Conservation (phyloP, 2,329 filamentous ascomycete species). For the Aspergillus latus region DNA sequence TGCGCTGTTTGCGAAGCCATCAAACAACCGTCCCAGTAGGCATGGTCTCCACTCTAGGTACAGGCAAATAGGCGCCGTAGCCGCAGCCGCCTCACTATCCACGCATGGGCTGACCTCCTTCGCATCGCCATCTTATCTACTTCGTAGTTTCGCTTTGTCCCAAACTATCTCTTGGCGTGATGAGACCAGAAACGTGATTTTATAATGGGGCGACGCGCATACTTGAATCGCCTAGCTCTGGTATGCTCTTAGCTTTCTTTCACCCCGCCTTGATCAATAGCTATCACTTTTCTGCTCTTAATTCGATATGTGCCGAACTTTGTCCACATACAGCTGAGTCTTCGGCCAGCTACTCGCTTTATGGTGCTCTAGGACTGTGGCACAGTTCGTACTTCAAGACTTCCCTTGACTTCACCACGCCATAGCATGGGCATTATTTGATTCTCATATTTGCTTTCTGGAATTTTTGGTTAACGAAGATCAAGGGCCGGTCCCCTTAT, state of each 20-base stretch:
- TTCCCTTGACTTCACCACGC: neutral
- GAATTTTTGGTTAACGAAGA: conserved; percentile 22
- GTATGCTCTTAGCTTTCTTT: conserved; percentile 33
- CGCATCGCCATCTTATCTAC: neutral
- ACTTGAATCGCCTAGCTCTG: conserved; percentile 47
- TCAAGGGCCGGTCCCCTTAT: conserved; percentile 48
- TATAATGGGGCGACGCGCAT: conserved; percentile 47
- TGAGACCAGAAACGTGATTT: neutral
- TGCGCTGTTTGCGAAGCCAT: conserved; percentile 30
- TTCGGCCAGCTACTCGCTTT: neutral
- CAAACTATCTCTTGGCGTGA: neutral
- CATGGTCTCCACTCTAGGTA: conserved; percentile 22
- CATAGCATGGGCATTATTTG: neutral
- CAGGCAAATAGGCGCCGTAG: conserved; percentile 14
- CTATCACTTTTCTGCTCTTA: neutral
- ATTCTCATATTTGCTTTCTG: neutral
- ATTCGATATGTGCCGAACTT: neutral
- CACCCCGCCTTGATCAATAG: neutral
- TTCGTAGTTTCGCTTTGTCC: neutral
- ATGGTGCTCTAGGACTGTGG: no score
- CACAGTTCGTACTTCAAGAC: neutral
- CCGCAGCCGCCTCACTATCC: conserved; percentile 17
- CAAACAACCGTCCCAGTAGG: neutral
- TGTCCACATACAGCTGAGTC: neutral
- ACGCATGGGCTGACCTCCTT: neutral